Base-by-base conservation (phyloP, 2,329 filamentous ascomycete genomes). In the Cladosporium colombiae region DNA sequence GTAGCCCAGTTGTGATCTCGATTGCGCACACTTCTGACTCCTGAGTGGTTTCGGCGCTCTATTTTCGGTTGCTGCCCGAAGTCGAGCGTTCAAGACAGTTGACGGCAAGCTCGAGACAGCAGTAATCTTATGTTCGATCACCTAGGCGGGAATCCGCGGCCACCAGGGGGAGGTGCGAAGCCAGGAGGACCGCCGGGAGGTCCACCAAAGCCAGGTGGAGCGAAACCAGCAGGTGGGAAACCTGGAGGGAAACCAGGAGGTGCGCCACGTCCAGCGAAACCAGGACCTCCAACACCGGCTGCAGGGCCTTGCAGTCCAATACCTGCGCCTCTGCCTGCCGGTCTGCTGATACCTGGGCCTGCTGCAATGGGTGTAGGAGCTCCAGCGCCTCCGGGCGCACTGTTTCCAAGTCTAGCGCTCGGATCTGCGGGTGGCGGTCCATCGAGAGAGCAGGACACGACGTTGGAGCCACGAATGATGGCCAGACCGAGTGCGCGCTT, bases 401-500 rank as follows among this genome's bases (percentile, higher is more conserved):
- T 87, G 78, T 91, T 90, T 75, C 93, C 95, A 68, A 99, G 86
- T 80, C 95, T 88, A 58, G 94, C 89, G 73, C 93, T 92, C 64
- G 95, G 94, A 75, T 99, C 95, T 74, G 93, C 92, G 11, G 96
- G 94, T 56, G 95, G 95, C 64, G 95, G 94, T 66, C 94, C 96
- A 77, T 99, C 96, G 69, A 97, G 93, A 10, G 94, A 96, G 68
- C 96, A 87, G 25, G 93, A 97, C 69, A 99, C 91, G 69, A 99
- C 95, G 73, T 97, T 91, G 65, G 93, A 92, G 74, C 95, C 95
- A 74, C 95, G 92, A 69, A 99, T 88, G 73, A 99, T 99, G 21
- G 92, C 93, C 70, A 99, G 85, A 66, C 95, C 95, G 40, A 99
- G 87, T n/a, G 93, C 96, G 75, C 95, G 90, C 85, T 98, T 98